Evolutionary conservation across 176 grass and related monocot genomes (phyloP).

Genomic region (Bolboschoenus planiculmis): DNA sequence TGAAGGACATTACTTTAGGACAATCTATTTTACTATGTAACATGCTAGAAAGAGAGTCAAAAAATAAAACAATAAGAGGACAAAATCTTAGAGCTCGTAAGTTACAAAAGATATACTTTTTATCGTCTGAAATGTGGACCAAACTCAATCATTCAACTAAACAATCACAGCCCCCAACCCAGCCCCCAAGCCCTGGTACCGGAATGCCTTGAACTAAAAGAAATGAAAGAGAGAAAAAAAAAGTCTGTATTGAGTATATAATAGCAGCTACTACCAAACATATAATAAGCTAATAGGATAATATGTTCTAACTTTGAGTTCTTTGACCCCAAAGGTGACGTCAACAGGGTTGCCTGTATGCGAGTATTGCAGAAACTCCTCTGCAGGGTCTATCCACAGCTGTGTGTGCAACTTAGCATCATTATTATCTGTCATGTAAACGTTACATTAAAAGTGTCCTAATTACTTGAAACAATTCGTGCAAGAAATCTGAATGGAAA

Average conservation of each 20-base stretch:
- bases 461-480: background rate
- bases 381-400: slow-evolving; percentile 79
- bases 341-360: slow-evolving; percentile 77
- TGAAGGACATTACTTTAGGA: background rate
- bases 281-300: background rate
- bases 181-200: too few relatives aligned
- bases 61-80: background rate
- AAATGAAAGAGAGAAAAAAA: background rate
- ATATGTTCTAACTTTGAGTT: slow-evolving; percentile 60
- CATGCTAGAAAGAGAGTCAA: background rate
- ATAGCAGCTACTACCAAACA: background rate
- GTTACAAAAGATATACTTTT: background rate
- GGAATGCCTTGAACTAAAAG: background rate
- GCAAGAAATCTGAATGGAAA: background rate
- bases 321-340: slow-evolving; percentile 85
- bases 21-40: background rate
- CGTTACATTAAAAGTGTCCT: slow-evolving; percentile 5
- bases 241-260: background rate
- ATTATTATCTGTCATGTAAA: slow-evolving; percentile 48
- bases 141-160: background rate
- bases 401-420: slow-evolving; percentile 87
- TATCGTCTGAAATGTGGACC: background rate
- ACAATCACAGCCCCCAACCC: background rate
- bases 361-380: slow-evolving; percentile 81
- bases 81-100: background rate